phyloP scores from a whole-genome alignment of 2,329 filamentous ascomycete genomes.

The Trichophyton simii region DNA sequence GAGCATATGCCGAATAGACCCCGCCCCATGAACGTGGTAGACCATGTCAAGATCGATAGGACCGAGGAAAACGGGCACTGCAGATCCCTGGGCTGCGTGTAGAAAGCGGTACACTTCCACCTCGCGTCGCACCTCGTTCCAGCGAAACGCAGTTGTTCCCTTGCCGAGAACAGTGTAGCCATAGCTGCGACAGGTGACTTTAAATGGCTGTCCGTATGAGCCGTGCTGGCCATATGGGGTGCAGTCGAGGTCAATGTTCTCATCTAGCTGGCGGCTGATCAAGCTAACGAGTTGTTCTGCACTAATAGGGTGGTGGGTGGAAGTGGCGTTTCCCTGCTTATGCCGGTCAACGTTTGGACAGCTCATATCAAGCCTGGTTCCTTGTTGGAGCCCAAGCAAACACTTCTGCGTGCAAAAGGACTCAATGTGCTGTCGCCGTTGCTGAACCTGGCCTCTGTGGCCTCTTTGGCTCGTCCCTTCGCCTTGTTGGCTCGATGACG shows the following conservation, averaged over 20 bases:
- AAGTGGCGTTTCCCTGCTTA: conserved; percentile 5
- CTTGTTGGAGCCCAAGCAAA: conserved; percentile 17
- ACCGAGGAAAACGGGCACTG: conserved; percentile 21
- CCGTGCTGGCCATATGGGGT: conserved; percentile 19
- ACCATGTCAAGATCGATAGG: conserved; percentile 16
- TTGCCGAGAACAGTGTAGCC: conserved; percentile 21
- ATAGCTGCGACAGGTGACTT: conserved; percentile 18
- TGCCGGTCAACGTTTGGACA: conserved; percentile 20
- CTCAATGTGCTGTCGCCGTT: conserved; percentile 8
- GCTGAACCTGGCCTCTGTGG: neutral
- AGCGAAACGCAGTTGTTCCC: conserved; percentile 20
- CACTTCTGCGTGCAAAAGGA: conserved; percentile 21
- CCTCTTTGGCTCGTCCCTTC: neutral
- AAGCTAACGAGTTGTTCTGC: conserved; percentile 12
- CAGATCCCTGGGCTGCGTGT: conserved; percentile 17
- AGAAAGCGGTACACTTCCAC: conserved; percentile 18
- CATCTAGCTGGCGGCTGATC: conserved; percentile 19
- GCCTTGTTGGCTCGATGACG: neutral
- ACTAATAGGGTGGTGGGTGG: conserved; percentile 15
- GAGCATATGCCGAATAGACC: conserved; percentile 21
- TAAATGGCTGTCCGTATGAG: conserved; percentile 20
- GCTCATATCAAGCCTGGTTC: conserved; percentile 14
- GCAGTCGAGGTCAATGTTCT: conserved; percentile 19
- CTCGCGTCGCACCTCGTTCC: conserved; percentile 18
- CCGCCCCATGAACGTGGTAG: conserved; percentile 21